Percentiles rank a stretch among this genome's conserved stretches.
These are phyloP conservation scores for Tulasnella sp. DNA, from an alignment of 768 basidiomycete genomes.

Conservation along the genomic window DNA sequence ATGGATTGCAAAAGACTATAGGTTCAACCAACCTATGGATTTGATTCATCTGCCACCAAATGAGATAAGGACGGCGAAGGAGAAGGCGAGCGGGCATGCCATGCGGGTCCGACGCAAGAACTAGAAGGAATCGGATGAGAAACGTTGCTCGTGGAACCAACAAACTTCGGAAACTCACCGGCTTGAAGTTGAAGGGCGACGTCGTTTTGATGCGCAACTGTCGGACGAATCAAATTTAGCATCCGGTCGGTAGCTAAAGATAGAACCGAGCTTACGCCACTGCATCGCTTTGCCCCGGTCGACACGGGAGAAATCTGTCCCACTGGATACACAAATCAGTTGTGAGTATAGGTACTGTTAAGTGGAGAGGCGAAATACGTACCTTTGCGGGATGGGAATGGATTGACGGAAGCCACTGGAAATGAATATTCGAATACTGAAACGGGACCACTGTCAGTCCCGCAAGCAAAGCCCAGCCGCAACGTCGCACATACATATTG, in stretches of 20 bases:
- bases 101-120: neutral
- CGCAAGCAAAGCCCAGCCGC: too few relatives aligned
- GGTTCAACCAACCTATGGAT: constrained; percentile 5
- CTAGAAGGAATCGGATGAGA: neutral
- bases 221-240: neutral
- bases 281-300: constrained; percentile 25
- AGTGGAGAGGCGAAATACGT: neutral
- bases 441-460: neutral
- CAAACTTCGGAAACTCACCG: neutral
- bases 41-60: constrained; percentile 27
- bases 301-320: constrained; percentile 18
- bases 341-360: neutral
- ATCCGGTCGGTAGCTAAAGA: neutral
- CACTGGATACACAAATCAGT: neutral
- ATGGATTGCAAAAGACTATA: neutral
- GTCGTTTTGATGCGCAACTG: constrained; percentile 25
- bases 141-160: neutral
- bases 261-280: constrained; percentile 16
- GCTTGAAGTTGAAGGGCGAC: constrained; percentile 19
- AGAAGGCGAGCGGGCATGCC: constrained; percentile 9
- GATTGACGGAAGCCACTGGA: neutral
- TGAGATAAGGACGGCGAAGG: constrained; percentile 21
- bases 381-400: constrained; percentile 22
- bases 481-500: neutral
- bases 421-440: constrained; percentile 20